Conservation (phyloP, 768 basidiomycete species). For the Mycena floridula region DNA sequence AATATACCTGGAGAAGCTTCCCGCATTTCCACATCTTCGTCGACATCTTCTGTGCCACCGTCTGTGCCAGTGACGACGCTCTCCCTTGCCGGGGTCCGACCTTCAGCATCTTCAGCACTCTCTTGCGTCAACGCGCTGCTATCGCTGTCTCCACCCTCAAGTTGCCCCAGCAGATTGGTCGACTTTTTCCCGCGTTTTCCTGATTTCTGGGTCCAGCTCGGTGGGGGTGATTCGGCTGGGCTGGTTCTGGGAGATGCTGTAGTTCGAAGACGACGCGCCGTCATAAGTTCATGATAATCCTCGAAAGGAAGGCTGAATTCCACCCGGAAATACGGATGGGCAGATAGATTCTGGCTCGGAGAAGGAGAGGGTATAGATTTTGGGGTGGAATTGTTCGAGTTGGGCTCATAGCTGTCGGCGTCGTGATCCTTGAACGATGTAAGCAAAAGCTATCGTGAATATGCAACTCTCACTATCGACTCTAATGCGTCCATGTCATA, state of each 20-base stretch:
- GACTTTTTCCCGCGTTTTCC: background rate
- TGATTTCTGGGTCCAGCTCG: background rate
- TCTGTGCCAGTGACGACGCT: slow-evolving; percentile 72
- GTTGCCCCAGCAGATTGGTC: background rate
- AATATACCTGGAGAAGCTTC: slow-evolving; percentile 54
- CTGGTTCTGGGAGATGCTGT: slow-evolving; percentile 62
- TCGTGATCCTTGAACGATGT: slow-evolving; percentile 26
- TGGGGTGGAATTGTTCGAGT: slow-evolving; percentile 36
- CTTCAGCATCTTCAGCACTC: slow-evolving; percentile 66
- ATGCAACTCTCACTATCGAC: slow-evolving; percentile 50
- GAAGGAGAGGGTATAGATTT: slow-evolving; percentile 58
- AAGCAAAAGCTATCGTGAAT: no score
- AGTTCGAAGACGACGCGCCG: slow-evolving; percentile 55
- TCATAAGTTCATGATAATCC: slow-evolving; percentile 54
- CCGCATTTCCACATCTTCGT: slow-evolving; percentile 55
- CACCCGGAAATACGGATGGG: slow-evolving; percentile 68
- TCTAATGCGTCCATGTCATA: slow-evolving; percentile 78
- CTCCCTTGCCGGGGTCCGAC: slow-evolving; percentile 49
- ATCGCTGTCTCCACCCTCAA: slow-evolving; percentile 62
- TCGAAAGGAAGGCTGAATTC: slow-evolving; percentile 64
- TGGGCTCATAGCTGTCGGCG: slow-evolving; percentile 39
- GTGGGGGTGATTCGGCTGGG: slow-evolving; percentile 19
- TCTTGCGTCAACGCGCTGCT: slow-evolving; percentile 81
- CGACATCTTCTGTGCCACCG: slow-evolving; percentile 64
- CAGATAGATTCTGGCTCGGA: slow-evolving; percentile 59